Evolutionary conservation across 148 eudicot species (phyloP).

Genomic region (Amaranthus palmeri): DNA sequence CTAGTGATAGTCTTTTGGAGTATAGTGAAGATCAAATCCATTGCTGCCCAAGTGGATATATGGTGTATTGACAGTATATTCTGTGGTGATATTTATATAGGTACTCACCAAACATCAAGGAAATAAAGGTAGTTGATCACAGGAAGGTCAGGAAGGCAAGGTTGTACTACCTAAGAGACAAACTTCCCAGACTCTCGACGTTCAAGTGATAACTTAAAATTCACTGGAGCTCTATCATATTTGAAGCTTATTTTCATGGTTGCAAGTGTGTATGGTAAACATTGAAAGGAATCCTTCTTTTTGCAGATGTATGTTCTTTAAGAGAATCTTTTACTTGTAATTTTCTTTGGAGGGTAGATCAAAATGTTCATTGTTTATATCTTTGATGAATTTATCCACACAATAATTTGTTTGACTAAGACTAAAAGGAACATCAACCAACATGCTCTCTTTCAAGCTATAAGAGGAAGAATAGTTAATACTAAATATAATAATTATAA

Average conservation of each 20-base stretch:
- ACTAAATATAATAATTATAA: too few relatives aligned
- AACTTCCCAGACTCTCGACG: conserved; percentile 87
- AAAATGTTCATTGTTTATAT: conserved; percentile 5
- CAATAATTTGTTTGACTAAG: too few relatives aligned
- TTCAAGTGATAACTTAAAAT: conserved; percentile 50
- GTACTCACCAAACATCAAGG: conserved; percentile 87
- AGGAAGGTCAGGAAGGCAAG: conserved; percentile 89
- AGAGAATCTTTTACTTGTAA: conserved; percentile 13
- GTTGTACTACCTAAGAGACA: conserved; percentile 85
- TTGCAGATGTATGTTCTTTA: conserved; percentile 4
- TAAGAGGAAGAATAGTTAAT: too few relatives aligned
- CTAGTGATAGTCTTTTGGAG: background rate
- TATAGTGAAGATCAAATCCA: background rate
- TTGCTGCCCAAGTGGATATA: background rate
- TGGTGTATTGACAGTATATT: background rate
- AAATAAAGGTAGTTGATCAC: conserved; percentile 68
- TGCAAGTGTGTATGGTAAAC: conserved; percentile 14
- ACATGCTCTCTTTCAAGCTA: too few relatives aligned
- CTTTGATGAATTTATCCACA: background rate
- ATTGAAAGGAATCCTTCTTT: conserved; percentile 13
- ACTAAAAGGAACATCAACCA: too few relatives aligned
- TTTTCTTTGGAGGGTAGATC: conserved; percentile 15
- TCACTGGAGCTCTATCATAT: conserved; percentile 4
- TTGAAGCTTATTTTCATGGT: conserved; percentile 2
- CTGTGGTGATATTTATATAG: conserved; percentile 29